These are phyloP conservation scores for Jacaranda copaia DNA, from an alignment of 257 asterid genomes.

Conservation along the genomic window DNA sequence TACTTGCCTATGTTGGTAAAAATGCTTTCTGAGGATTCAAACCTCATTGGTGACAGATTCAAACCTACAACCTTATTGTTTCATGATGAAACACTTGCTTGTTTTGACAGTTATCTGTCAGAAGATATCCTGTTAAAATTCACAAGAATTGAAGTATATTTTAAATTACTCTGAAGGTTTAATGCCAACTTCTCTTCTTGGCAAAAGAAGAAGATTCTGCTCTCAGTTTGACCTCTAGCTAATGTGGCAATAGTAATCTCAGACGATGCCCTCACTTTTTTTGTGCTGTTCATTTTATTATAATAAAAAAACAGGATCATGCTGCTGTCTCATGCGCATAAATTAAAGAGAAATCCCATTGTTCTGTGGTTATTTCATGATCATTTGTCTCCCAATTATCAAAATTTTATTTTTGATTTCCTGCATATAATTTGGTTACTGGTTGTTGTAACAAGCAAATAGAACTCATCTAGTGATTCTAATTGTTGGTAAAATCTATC, in stretches of 20 bases:
- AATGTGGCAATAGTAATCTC: too few relatives aligned
- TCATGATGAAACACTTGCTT: background rate
- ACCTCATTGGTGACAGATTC: background rate
- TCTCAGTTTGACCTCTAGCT: background rate
- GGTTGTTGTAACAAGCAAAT: background rate
- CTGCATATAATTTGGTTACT: background rate
- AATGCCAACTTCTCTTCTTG: background rate
- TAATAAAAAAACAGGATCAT: background rate
- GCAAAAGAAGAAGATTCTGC: background rate
- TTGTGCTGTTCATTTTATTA: background rate
- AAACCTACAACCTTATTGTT: background rate
- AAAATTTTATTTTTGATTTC: background rate
- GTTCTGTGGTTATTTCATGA: background rate
- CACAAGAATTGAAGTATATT: too few relatives aligned
- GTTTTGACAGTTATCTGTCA: background rate
- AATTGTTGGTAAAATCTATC: background rate
- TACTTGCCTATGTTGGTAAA: background rate
- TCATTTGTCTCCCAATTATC: background rate
- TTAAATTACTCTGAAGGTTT: background rate
- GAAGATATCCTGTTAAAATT: conserved; percentile 1
- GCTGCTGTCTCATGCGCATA: background rate
- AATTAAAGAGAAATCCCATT: background rate
- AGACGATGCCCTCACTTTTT: background rate
- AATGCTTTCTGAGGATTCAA: conserved; percentile 5
- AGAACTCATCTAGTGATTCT: background rate